Evolutionary conservation across 176 grass and related monocot species (phyloP).

Genomic region (Melocanna baccifera): DNA sequence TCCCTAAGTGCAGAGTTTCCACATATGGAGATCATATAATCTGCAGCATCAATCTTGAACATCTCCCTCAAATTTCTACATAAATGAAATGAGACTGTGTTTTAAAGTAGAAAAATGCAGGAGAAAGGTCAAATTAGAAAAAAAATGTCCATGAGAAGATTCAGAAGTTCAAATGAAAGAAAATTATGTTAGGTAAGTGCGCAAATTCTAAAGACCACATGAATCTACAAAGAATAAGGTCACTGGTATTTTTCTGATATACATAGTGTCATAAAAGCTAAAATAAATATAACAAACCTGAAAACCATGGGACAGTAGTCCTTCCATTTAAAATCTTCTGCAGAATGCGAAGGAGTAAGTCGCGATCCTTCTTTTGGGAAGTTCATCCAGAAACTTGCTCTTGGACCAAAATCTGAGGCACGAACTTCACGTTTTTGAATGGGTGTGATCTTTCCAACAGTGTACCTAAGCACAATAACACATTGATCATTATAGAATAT

Average conservation of each 20-base stretch:
- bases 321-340: conserved; percentile 99
- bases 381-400: conserved; percentile 98
- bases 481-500: conserved; percentile 2
- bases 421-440: conserved; percentile 94
- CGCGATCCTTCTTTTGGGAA: conserved; percentile 91
- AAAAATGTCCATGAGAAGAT: not conserved
- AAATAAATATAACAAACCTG: conserved; percentile 52
- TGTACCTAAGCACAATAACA: conserved; percentile 66
- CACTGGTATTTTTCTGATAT: not conserved
- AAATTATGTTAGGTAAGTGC: not conserved
- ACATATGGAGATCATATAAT: conserved; percentile 99
- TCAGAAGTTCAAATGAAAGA: not conserved
- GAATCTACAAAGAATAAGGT: conserved; percentile 7
- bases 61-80: conserved; percentile 95
- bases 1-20: conserved; percentile 86
- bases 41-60: conserved; percentile 99
- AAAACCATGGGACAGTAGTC: conserved; percentile 99
- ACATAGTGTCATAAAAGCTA: not conserved
- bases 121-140: not conserved
- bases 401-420: conserved; percentile 88
- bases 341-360: conserved; percentile 79
- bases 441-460: conserved; percentile 98
- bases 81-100: not conserved
- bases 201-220: conserved; percentile 3
- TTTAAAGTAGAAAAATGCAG: conserved; percentile 8